Percentiles rank a stretch among this genome's conserved stretches.
phyloP scores from a whole-genome alignment of 306 rosid species.

The Rosa rugosa region DNA sequence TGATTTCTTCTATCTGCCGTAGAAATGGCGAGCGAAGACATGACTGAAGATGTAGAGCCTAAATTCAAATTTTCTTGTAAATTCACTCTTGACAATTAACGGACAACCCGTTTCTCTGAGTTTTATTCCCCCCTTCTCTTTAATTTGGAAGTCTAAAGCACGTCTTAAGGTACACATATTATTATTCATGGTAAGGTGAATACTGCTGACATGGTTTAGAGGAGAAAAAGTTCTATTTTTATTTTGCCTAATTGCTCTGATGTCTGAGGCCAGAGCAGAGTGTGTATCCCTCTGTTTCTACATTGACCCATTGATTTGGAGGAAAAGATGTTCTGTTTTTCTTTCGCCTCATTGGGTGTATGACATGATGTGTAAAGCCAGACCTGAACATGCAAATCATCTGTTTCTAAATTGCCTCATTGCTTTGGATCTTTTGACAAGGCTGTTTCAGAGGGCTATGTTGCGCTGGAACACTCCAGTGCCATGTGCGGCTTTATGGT shows the following conservation, averaged over 20 bases:
- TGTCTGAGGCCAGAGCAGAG: too few species aligned
- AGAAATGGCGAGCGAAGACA: not conserved
- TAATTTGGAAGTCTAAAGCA: not conserved
- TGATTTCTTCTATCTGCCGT: not conserved
- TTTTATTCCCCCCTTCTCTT: not conserved
- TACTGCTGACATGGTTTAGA: too few species aligned
- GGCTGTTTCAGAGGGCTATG: not conserved
- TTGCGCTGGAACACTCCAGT: not conserved
- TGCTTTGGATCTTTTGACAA: not conserved
- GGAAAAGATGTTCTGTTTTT: not conserved
- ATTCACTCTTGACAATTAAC: not conserved
- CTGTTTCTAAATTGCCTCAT: not conserved
- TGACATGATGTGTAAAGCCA: not conserved
- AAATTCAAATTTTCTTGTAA: not conserved
- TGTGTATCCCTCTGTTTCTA: too few species aligned
- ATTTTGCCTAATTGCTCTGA: too few species aligned
- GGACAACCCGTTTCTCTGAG: not conserved
- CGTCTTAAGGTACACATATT: too few species aligned
- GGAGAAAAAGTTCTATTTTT: too few species aligned
- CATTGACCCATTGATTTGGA: not conserved
- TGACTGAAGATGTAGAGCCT: not conserved
- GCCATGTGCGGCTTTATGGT: not conserved
- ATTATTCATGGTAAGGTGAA: too few species aligned
- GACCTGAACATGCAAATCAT: not conserved
- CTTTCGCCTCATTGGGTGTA: not conserved